Conservation (phyloP, 208 protist genomes). For the Novymonas esmeraldas region DNA sequence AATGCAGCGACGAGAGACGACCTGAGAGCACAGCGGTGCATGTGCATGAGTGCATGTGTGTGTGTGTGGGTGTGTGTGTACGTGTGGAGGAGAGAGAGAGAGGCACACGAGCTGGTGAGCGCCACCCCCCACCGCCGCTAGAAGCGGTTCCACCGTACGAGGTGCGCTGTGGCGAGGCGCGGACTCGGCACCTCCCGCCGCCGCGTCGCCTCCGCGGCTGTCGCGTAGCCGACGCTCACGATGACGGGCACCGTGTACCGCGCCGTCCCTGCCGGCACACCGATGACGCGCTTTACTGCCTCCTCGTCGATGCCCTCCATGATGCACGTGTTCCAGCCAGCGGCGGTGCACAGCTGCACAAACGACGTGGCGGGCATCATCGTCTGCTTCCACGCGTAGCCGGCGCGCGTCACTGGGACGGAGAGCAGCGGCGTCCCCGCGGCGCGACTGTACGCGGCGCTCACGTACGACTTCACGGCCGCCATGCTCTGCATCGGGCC, state of each 20-base stretch:
- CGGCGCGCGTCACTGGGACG: slow-evolving; percentile 61
- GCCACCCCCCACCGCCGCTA: slow-evolving; percentile 22
- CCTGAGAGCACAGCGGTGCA: too few species aligned
- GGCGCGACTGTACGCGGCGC: slow-evolving; percentile 53
- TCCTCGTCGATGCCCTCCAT: slow-evolving; percentile 90
- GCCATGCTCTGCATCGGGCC: slow-evolving; percentile 63
- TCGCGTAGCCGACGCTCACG: slow-evolving; percentile 74
- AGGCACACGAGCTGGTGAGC: too few species aligned
- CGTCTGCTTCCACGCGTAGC: slow-evolving; percentile 89
- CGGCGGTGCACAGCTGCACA: slow-evolving; percentile 60
- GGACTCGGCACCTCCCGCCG: slow-evolving; percentile 32
- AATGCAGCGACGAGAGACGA: too few species aligned
- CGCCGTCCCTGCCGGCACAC: slow-evolving; percentile 59
- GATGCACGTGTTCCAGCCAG: slow-evolving; percentile 67
- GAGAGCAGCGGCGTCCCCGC: slow-evolving; percentile 66
- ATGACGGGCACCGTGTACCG: slow-evolving; percentile 82
- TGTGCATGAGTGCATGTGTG: not conserved
- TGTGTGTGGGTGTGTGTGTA: not conserved
- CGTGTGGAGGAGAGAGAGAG: not conserved
- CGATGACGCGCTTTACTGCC: slow-evolving; percentile 62
- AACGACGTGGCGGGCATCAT: slow-evolving; percentile 88
- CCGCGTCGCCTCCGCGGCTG: slow-evolving; percentile 18
- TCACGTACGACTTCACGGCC: slow-evolving; percentile 52
- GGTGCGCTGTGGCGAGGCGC: slow-evolving; percentile 49
- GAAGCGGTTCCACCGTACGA: slow-evolving; percentile 70